These are phyloP conservation scores for Rhodotorula sp. DNA, from an alignment of 1,284 basidiomycete genomes.

Conservation along the genomic window DNA sequence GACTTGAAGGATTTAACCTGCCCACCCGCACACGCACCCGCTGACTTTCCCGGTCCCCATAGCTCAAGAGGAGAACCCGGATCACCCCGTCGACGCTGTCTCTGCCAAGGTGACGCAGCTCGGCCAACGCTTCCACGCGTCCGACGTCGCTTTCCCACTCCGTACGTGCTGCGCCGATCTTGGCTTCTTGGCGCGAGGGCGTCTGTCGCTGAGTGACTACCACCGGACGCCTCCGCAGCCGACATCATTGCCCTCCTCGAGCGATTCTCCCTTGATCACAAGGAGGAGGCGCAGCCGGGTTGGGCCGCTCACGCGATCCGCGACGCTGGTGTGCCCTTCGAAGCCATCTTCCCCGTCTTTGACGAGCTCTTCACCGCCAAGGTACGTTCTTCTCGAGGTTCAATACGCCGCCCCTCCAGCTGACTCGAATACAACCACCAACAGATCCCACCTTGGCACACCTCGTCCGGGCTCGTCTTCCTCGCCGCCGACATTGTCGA, in stretches of 20 bases:
- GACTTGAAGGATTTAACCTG: conserved; percentile 26
- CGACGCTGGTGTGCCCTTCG: conserved; percentile 71
- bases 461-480: conserved; percentile 68
- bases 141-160: conserved; percentile 83
- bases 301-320: conserved; percentile 76
- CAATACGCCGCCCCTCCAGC: too few species aligned
- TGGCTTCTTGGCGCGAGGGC: neutral
- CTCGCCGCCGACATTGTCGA: conserved; percentile 74
- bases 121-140: conserved; percentile 81
- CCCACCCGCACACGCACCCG: conserved; percentile 19
- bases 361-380: conserved; percentile 84
- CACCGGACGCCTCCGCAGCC: conserved; percentile 53
- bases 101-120: conserved; percentile 65
- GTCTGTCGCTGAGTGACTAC: neutral
- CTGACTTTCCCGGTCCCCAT: conserved; percentile 48
- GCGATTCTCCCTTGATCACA: conserved; percentile 61
- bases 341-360: conserved; percentile 76
- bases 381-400: conserved; percentile 54
- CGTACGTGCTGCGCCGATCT: conserved; percentile 55
- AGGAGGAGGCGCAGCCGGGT: conserved; percentile 61
- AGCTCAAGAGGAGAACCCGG: conserved; percentile 50
- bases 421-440: too few species aligned
- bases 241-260: conserved; percentile 67
- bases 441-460: conserved; percentile 78
- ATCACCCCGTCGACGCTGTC: conserved; percentile 63